A percentile compares a stretch with the other conserved stretches of the same genome.
Conservation (phyloP, 208 protist genomes). For the Leishmania martiniquensis region DNA sequence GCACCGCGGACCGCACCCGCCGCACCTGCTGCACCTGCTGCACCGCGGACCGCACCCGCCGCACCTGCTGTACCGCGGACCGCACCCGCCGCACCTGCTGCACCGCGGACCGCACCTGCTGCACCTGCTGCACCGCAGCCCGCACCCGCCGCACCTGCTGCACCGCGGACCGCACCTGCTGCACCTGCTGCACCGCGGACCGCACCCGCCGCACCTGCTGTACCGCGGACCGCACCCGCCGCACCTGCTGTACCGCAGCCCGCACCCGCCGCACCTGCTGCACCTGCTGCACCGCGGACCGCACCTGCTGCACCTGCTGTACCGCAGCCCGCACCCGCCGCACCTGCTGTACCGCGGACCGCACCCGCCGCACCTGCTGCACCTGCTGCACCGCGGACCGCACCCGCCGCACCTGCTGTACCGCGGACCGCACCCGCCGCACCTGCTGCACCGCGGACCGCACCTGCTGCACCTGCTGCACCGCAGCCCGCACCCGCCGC, state of each 20-base stretch:
- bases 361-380: not conserved
- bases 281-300: not conserved
- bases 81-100: not conserved
- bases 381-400: not conserved
- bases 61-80: not conserved
- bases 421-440: not conserved
- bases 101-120: not conserved
- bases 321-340: not conserved
- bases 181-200: not conserved
- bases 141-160: slow-evolving; percentile 5
- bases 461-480: not conserved
- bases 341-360: not conserved
- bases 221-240: not conserved
- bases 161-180: not conserved
- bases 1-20: slow-evolving; percentile 17
- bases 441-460: not conserved
- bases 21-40: not conserved
- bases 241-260: not conserved
- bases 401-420: not conserved
- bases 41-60: not conserved
- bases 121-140: not conserved
- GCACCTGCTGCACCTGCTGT: not conserved
- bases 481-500: not conserved
- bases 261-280: not conserved
- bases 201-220: not conserved